A percentile compares a stretch with the other conserved stretches of the same genome.
Conservation (phyloP, 2,329 filamentous ascomycete species). For the Boeremia lycopersici region DNA sequence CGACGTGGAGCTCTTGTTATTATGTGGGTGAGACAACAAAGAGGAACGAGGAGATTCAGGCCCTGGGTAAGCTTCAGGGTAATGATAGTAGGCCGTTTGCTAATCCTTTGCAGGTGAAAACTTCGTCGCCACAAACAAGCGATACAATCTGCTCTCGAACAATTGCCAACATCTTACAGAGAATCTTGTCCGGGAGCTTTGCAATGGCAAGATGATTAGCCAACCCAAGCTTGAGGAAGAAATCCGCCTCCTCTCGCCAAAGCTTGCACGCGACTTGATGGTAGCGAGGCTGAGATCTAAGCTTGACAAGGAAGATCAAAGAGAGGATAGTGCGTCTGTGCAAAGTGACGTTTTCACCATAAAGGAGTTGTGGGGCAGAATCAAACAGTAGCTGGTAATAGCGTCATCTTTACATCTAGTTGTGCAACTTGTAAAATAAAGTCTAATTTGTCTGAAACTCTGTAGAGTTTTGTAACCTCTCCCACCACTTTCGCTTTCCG, state of each 20-base stretch:
- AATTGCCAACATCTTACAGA: conserved; percentile 19
- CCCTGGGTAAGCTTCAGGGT: not conserved
- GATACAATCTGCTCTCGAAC: conserved; percentile 15
- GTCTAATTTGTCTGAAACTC: not conserved
- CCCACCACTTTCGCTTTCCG: too few relatives aligned
- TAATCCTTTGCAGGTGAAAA: conserved; percentile 6
- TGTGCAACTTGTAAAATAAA: not conserved
- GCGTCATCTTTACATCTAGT: not conserved
- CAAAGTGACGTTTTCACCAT: conserved; percentile 16
- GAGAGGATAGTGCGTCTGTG: conserved; percentile 17
- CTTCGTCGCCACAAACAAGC: conserved; percentile 16
- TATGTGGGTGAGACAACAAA: conserved; percentile 18
- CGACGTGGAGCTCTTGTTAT: conserved; percentile 18
- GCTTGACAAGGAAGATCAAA: conserved; percentile 15
- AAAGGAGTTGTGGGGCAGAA: conserved; percentile 16
- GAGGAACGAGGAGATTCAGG: conserved; percentile 13
- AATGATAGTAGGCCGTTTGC: not conserved
- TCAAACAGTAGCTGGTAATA: conserved; percentile 7
- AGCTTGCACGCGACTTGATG: conserved; percentile 18
- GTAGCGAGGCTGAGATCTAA: conserved; percentile 11
- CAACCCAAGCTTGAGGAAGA: conserved; percentile 19
- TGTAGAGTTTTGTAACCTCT: not conserved
- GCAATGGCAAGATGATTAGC: conserved; percentile 18
- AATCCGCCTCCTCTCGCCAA: conserved; percentile 15
- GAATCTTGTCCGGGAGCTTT: conserved; percentile 11